These are phyloP conservation scores for Corchorus capsularis DNA, from an alignment of 345 rosid genomes.

Conservation along the genomic window DNA sequence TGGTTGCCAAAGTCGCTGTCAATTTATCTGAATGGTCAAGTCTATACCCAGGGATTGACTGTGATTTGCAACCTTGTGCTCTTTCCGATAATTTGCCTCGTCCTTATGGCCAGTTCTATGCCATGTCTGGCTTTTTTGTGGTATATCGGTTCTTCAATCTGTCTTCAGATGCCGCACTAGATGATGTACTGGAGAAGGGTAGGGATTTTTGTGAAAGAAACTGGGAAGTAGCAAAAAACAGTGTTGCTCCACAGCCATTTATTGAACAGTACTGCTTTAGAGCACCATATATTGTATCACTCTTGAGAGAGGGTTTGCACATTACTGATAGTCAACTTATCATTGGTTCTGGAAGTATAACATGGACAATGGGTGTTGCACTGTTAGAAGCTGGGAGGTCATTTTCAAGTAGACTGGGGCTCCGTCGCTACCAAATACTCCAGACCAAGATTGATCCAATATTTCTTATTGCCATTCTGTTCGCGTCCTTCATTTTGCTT, in stretches of 20 bases:
- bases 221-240: constrained; percentile 78
- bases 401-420: constrained; percentile 58
- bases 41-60: constrained; percentile 64
- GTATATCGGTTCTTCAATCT: constrained; percentile 87
- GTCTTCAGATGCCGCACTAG: constrained; percentile 80
- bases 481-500: constrained; percentile 67
- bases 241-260: constrained; percentile 94
- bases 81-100: constrained; percentile 73
- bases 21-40: constrained; percentile 92
- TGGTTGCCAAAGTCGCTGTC: constrained; percentile 75
- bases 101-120: constrained; percentile 90
- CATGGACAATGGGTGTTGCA: constrained; percentile 98
- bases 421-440: constrained; percentile 60
- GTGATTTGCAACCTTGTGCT: constrained; percentile 93
- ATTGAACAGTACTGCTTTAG: constrained; percentile 99
- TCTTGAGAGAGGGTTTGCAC: constrained; percentile 91
- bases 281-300: constrained; percentile 82
- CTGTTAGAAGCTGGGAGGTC: constrained; percentile 84
- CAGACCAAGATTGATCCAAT: constrained; percentile 70
- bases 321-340: constrained; percentile 71
- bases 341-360: constrained; percentile 93
- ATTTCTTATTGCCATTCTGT: constrained; percentile 54
- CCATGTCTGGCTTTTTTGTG: constrained; percentile 91
- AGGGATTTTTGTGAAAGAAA: constrained; percentile 77
- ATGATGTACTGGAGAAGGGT: constrained; percentile 90